phyloP scores from a whole-genome alignment of 2,329 filamentous ascomycete species.

The Fonsecaea pugnacius region DNA sequence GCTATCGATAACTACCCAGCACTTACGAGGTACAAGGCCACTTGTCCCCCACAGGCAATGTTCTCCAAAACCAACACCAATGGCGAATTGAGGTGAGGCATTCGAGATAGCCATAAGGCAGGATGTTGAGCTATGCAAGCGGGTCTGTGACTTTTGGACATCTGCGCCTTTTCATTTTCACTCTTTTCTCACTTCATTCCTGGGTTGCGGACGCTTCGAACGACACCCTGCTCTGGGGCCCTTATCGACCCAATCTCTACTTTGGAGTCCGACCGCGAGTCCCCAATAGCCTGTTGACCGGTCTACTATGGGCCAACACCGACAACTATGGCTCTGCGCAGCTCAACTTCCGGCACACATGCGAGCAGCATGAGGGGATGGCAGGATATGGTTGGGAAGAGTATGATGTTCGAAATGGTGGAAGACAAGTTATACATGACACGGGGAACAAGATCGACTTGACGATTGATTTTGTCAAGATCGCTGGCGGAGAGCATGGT shows the following conservation, averaged over 20 bases:
- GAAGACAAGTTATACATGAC: conserved; percentile 88
- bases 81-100: conserved; percentile 15
- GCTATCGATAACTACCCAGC: not conserved
- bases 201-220: conserved; percentile 55
- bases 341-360: conserved; percentile 76
- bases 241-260: conserved; percentile 91
- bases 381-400: conserved; percentile 97
- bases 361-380: conserved; percentile 93
- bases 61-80: not conserved
- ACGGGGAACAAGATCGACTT: conserved; percentile 85
- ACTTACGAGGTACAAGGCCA: conserved; percentile 13
- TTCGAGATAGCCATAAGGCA: conserved; percentile 17
- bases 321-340: conserved; percentile 64
- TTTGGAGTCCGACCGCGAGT: conserved; percentile 85
- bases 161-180: conserved; percentile 2
- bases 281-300: conserved; percentile 78
- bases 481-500: conserved; percentile 80
- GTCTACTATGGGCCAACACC: conserved; percentile 85
- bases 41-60: conserved; percentile 11
- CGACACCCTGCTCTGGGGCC: conserved; percentile 90
- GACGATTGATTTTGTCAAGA: conserved; percentile 90
- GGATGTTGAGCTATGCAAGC: conserved; percentile 26
- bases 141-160: conserved; percentile 3
- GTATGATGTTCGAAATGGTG: conserved; percentile 86
- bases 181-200: conserved; percentile 21